phyloP scores from a whole-genome alignment of 305 asterid genomes.

The Solanum hybrid region DNA sequence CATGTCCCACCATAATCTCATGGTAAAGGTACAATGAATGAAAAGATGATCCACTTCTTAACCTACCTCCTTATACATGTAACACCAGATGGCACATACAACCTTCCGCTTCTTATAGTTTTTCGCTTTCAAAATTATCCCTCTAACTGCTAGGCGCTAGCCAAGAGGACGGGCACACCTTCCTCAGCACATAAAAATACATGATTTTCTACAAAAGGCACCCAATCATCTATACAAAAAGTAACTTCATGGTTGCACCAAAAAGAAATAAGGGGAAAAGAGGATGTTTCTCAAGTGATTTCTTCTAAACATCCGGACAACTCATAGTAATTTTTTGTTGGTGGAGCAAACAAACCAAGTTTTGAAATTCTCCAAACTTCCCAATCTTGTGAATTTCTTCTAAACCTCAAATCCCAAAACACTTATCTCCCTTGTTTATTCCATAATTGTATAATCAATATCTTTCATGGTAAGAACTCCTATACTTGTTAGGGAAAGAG shows the following conservation, averaged over 20 bases:
- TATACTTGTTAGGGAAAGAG: not conserved
- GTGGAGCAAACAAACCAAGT: not conserved
- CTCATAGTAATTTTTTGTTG: not conserved
- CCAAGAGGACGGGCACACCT: not conserved
- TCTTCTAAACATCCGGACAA: not conserved
- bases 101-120: not conserved
- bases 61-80: not conserved
- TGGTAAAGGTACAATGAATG: not conserved
- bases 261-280: not conserved
- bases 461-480: not conserved
- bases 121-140: not conserved
- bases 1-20: not conserved
- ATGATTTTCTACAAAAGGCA: not conserved
- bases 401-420: not conserved
- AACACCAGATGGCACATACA: not conserved
- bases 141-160: not conserved
- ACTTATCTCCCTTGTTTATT: not conserved
- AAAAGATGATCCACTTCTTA: not conserved
- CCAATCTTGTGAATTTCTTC: not conserved
- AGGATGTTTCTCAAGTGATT: not conserved
- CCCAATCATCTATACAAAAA: not conserved
- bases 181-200: not conserved
- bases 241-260: not conserved
- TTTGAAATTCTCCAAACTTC: not conserved
- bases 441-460: not conserved